Conservation (phyloP, 148 eudicot genomes). For the Arbutus unedo region DNA sequence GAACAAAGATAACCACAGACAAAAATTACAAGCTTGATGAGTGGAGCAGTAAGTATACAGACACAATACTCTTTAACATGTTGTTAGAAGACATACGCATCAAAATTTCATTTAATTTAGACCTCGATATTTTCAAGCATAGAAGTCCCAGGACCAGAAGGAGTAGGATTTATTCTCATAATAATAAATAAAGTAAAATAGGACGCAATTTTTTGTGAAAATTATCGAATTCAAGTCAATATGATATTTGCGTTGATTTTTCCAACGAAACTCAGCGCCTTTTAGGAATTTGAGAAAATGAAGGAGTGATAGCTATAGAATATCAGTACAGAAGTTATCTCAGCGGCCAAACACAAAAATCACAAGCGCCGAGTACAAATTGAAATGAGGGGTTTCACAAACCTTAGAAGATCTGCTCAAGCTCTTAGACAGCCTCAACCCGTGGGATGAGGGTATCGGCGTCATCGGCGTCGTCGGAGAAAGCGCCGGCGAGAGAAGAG, state of each 20-base stretch:
- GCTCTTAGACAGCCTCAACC: slow-evolving; percentile 32
- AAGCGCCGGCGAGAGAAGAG: slow-evolving; percentile 19
- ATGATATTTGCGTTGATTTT: no score
- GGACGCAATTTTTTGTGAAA: no score
- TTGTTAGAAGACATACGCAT: neutral
- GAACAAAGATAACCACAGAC: neutral
- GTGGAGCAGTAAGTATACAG: neutral
- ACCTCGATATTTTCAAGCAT: no score
- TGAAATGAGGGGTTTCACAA: slow-evolving; percentile 6
- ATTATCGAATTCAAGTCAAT: no score
- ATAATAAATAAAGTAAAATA: no score
- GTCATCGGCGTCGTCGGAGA: slow-evolving; percentile 16
- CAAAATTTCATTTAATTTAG: neutral
- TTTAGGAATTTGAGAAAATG: no score
- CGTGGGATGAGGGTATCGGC: slow-evolving; percentile 41
- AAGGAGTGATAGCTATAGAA: no score
- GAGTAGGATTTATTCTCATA: no score
- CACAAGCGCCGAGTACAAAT: neutral
- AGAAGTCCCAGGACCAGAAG: no score
- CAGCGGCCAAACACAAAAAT: neutral
- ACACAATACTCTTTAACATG: neutral
- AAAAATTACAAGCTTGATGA: neutral
- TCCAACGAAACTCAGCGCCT: no score
- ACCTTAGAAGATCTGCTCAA: slow-evolving; percentile 42
- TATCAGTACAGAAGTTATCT: no score